phyloP scores from a whole-genome alignment of 345 rosid species.

The Populus alba region DNA sequence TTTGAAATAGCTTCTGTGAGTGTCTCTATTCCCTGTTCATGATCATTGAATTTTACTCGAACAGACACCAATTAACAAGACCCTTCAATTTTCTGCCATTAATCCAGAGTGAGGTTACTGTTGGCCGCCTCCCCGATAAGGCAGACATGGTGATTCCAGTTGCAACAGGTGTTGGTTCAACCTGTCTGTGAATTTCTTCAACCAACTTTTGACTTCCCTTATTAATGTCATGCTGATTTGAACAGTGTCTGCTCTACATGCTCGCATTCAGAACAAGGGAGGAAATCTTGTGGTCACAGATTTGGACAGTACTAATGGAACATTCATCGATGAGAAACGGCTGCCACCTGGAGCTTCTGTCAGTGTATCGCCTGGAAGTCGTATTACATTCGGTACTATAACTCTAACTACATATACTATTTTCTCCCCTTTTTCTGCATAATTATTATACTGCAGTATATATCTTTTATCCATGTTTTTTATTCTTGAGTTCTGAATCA shows the following conservation, averaged over 20 bases:
- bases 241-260: constrained; percentile 78
- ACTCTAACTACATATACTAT: not conserved
- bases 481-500: too few species aligned
- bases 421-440: not conserved
- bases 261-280: constrained; percentile 63
- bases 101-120: constrained; percentile 53
- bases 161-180: constrained; percentile 54
- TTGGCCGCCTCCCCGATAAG: constrained; percentile 73
- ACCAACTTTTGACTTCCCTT: not conserved
- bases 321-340: constrained; percentile 64
- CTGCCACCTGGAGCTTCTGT: constrained; percentile 64
- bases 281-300: constrained; percentile 64
- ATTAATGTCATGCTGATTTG: not conserved
- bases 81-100: not conserved
- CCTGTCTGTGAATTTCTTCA: not conserved
- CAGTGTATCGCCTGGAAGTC: constrained; percentile 51
- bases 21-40: not conserved
- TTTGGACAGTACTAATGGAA: constrained; percentile 85
- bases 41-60: not conserved
- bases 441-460: not conserved
- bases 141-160: constrained; percentile 92
- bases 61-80: not conserved
- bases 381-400: constrained; percentile 59
- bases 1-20: constrained; percentile 73
- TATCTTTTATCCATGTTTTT: too few species aligned